Conservation (phyloP, 176 grass and related monocot species). For the Zizania latifolia region DNA sequence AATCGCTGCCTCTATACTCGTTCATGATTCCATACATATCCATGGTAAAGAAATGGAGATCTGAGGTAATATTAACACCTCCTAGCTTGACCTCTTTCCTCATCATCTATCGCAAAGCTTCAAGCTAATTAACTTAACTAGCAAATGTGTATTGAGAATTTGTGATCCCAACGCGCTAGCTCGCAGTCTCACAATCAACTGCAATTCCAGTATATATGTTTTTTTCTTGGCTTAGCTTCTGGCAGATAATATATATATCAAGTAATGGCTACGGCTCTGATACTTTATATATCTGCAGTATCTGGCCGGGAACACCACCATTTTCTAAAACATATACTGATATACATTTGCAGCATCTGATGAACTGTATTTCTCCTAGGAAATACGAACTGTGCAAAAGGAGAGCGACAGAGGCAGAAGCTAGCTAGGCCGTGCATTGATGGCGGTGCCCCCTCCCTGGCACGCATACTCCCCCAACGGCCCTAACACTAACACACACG, state of each 20-base stretch:
- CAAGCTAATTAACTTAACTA: neutral
- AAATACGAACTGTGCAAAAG: slow-evolving; percentile 28
- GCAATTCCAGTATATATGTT: neutral
- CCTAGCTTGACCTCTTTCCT: neutral
- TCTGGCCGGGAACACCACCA: too few species aligned
- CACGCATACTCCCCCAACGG: slow-evolving; percentile 32
- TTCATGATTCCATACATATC: slow-evolving; percentile 22
- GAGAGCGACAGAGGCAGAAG: too few species aligned
- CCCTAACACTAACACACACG: slow-evolving; percentile 1
- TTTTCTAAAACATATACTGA: neutral
- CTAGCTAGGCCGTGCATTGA: slow-evolving; percentile 24
- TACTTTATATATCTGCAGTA: neutral
- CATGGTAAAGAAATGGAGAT: slow-evolving; percentile 22
- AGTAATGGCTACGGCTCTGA: neutral
- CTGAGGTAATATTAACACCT: slow-evolving; percentile 19
- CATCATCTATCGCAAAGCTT: neutral
- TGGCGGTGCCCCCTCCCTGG: slow-evolving; percentile 24
- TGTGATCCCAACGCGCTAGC: neutral
- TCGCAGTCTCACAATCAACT: neutral
- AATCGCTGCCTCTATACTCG: neutral
- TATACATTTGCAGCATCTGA: neutral
- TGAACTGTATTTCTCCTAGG: neutral
- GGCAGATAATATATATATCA: neutral
- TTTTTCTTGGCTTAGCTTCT: neutral
- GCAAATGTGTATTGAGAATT: neutral